Evolutionary conservation across 495 filamentous ascomycete genomes (phyloP).

Genomic region (Penicillium pancosmium): DNA sequence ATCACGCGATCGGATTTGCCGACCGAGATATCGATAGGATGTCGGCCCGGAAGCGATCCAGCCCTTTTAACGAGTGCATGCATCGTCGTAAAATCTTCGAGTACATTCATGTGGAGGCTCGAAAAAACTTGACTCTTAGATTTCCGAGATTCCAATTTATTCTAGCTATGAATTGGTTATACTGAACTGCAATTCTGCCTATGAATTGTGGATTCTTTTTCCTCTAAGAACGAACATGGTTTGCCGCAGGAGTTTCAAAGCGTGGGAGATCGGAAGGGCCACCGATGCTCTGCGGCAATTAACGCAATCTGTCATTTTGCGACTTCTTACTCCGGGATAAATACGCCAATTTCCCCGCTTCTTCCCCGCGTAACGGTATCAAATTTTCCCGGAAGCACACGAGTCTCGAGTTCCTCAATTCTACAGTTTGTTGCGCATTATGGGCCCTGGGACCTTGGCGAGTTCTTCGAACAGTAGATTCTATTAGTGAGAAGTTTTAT

Average conservation of each 20-base stretch:
- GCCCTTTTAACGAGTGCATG: neutral
- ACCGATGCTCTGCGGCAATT: neutral
- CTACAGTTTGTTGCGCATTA: too few species aligned
- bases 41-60: neutral
- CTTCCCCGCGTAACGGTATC: neutral
- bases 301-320: neutral
- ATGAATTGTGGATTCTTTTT: neutral
- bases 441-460: too few species aligned
- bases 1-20: constrained; percentile 1
- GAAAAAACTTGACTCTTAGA: neutral
- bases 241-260: neutral
- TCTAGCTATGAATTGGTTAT: neutral
- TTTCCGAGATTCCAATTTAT: neutral
- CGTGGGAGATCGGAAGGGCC: neutral
- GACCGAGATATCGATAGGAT: neutral
- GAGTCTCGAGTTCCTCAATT: too few species aligned
- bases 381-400: neutral
- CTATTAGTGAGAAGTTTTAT: neutral
- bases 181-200: neutral
- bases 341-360: neutral
- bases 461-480: neutral
- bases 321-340: neutral
- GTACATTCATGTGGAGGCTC: neutral
- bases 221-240: neutral
- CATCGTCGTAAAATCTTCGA: neutral